These are phyloP conservation scores for Sporobolomyces pararoseus DNA, from an alignment of 768 basidiomycete species.

Conservation along the genomic window DNA sequence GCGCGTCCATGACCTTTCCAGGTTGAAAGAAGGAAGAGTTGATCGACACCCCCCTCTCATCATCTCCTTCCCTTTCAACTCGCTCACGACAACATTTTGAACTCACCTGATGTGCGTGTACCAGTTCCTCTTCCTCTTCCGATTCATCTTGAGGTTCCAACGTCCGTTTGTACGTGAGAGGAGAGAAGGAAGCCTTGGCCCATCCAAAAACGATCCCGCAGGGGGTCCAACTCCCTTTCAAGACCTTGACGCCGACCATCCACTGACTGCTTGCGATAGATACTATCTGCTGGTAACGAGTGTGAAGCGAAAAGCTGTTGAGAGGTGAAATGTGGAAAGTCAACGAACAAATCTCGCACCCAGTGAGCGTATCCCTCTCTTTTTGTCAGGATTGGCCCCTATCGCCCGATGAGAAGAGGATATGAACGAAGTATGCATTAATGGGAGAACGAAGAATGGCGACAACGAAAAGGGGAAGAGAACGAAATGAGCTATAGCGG, in stretches of 20 bases:
- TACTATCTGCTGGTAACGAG: neutral
- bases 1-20: too few species aligned
- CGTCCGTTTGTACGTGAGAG: neutral
- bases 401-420: too few species aligned
- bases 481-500: too few species aligned
- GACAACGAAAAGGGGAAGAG: too few species aligned
- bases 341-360: too few species aligned
- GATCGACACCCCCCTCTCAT: neutral
- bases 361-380: too few species aligned
- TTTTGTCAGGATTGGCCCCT: too few species aligned
- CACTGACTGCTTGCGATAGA: neutral
- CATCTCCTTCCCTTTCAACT: neutral
- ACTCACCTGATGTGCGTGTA: slow-evolving; percentile 4
- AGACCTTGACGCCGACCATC: neutral
- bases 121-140: neutral
- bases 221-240: slow-evolving; percentile 2
- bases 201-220: slow-evolving; percentile 8
- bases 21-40: slow-evolving; percentile 1
- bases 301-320: too few species aligned
- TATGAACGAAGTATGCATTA: too few species aligned
- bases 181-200: neutral
- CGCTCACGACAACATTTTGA: neutral
- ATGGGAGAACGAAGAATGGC: too few species aligned
- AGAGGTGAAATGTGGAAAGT: too few species aligned
- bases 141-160: neutral